Conservation (phyloP, 2,329 filamentous ascomycete species). For the Pyricularia pennisetigena region DNA sequence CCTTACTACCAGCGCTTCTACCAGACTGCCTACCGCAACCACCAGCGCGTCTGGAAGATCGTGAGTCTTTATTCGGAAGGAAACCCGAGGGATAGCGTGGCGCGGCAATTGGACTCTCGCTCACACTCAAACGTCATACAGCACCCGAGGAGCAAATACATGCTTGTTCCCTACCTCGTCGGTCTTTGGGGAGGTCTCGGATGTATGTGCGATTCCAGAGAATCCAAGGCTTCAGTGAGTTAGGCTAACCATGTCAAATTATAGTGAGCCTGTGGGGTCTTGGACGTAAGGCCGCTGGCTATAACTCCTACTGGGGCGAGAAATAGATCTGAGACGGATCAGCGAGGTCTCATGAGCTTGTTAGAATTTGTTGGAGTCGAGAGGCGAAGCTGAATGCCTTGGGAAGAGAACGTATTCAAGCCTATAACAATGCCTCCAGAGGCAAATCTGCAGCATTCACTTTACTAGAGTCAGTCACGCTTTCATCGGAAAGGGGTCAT, state of each 20-base stretch:
- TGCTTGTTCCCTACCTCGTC: conserved; percentile 61
- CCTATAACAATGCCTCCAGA: neutral
- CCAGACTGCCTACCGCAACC: conserved; percentile 60
- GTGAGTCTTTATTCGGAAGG: conserved; percentile 37
- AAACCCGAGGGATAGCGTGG: conserved; percentile 3
- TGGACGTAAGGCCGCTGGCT: conserved; percentile 61
- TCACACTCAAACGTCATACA: conserved; percentile 24
- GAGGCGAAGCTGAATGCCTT: neutral
- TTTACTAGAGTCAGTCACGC: neutral
- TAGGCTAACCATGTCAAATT: conserved; percentile 6
- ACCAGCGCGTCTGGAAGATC: conserved; percentile 68
- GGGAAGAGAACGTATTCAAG: neutral
- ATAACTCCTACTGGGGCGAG: conserved; percentile 62
- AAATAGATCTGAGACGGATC: neutral
- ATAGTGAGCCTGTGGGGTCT: conserved; percentile 59
- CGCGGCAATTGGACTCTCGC: neutral
- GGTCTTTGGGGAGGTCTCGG: conserved; percentile 52
- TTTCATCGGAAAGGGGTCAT: neutral
- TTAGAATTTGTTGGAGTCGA: neutral
- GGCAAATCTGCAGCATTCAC: neutral
- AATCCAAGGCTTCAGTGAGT: neutral
- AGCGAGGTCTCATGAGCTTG: neutral
- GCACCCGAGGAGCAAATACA: conserved; percentile 53
- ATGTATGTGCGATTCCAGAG: conserved; percentile 35
- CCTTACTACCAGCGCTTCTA: conserved; percentile 65